Evolutionary conservation across 192 early-diverging fungal genomes (phyloP), one percentile per base, ranked within the genome.

Genomic region (Backusella mclennaniae): DNA sequence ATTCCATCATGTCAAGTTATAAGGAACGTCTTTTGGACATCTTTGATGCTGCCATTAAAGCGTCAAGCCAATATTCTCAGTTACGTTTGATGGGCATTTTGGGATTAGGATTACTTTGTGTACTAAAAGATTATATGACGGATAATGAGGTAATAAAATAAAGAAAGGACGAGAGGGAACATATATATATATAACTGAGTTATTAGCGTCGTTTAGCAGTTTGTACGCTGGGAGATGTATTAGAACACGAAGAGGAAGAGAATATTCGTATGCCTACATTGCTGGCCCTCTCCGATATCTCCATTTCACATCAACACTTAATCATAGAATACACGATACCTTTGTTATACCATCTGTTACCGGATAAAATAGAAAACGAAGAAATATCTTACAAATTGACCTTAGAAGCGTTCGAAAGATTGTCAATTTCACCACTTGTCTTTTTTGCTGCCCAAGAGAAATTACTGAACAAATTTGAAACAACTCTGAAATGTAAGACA

Each of bases 1-100:
- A 84, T 29, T 90, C 85, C 3, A 89, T 93, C 19, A 78, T 96
- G 36, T 78, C 90, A 4, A 52, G 89, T 0, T 94, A 88, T 76
- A 96, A 97, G 80, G 89, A 89, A 71, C 87, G 90, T 19, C 82
- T 94, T 69, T 90, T 95, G 73, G 88, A 86, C 68, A 79, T 94
- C 1, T 97, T 93, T 73, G 87, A 85, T 6, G 84, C 88, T 4
- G 89, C 94, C 6, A 75, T 92, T 2, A 81, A 90, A 31, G 79
- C 90, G 0, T 88, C 89, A 36, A 92, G 92, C 75, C 93, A 95
- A 78, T 92, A 95, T 78, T 89, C 86, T 76, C 90, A 89, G 8
- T 74, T 96, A 67, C 87, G 92, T 49, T 84, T 93, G 33, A 85
- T 87, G 36, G 93, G 93, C 2, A 77, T 96, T 11, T 89, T 89